Base-by-base conservation (phyloP, 306 rosid genomes). In the Prunus mume region DNA sequence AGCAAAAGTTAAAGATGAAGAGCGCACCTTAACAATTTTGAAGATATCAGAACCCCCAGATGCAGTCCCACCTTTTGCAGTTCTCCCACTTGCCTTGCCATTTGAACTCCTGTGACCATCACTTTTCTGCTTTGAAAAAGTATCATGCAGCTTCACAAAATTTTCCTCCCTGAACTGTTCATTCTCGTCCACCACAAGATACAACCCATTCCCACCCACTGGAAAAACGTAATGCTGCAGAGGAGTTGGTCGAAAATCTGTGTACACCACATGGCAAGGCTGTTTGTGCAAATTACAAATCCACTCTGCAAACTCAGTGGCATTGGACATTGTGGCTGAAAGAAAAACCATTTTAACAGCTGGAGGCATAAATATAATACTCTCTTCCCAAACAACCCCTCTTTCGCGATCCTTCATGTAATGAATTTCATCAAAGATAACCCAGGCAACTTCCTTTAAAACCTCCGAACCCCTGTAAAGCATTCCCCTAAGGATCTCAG, bases 331-430 rank as follows among this genome's bases (percentile, higher is more conserved):
- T 3, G 98, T 94, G 0, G 98, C 98, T 0, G 98, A 94, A 46
- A 94, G 91, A 56, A 94, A 94, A 52, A 91, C 97, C 98, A 94
- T 94, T 77, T 91, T 94, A 64, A 94, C 93, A 19, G 91, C 97
- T 4, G 96, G 93, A 1, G 98, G 98, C 81, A 91, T 82, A 41
- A 91, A 94, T 5, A 94, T 90, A n/a, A 94, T 94, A 85, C 98
- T 94, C 85, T 94, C 98, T 77, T 94, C 98, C 98, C 98, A 94
- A 76, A 94, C 98, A 56, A 94, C 98, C 68, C 98, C 98, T 81
- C 98, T 88, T 73, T 94, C 98, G 6, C 97, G 87, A 84, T 94
- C 98, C 87, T 85, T 91, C 98, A 94, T 94, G 46, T 94, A 94
- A 73, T 94, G 98, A 65, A 94, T 94, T 76, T 94, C 98, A 77